phyloP scores from a whole-genome alignment of 495 filamentous ascomycete genomes.

The Evernia prunastri region DNA sequence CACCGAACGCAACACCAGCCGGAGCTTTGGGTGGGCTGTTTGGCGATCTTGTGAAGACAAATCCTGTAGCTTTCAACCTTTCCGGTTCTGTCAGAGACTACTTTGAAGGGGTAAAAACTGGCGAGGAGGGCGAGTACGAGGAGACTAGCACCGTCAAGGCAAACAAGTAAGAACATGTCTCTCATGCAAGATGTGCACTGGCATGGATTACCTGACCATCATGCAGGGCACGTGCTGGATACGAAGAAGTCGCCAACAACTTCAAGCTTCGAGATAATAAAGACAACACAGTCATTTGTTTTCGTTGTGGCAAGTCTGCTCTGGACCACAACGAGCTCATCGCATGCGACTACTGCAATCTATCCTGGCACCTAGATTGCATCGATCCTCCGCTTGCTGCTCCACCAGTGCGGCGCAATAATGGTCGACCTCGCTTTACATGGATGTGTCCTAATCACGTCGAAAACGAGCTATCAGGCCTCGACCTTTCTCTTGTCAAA shows the following conservation, averaged over 20 bases:
- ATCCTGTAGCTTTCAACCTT: constrained; percentile 66
- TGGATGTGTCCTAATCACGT: constrained; percentile 90
- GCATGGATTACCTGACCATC: constrained; percentile 4
- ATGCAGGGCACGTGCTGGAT: constrained; percentile 48
- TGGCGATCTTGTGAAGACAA: constrained; percentile 51
- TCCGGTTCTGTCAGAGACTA: constrained; percentile 60
- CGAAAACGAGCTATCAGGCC: constrained; percentile 51
- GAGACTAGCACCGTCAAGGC: constrained; percentile 42
- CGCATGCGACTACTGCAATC: constrained; percentile 72
- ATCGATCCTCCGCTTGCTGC: constrained; percentile 77
- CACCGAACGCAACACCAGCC: constrained; percentile 33
- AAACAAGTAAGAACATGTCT: constrained; percentile 33
- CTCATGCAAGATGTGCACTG: neutral
- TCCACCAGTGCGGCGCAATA: constrained; percentile 40
- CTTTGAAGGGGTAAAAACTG: constrained; percentile 68
- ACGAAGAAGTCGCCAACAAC: constrained; percentile 61
- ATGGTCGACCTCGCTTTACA: constrained; percentile 48
- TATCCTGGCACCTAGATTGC: constrained; percentile 88
- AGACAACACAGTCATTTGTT: constrained; percentile 64
- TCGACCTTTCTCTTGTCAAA: constrained; percentile 35
- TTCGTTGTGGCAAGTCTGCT: constrained; percentile 56
- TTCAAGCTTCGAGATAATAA: constrained; percentile 58
- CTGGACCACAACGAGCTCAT: constrained; percentile 57
- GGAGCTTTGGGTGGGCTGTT: constrained; percentile 55
- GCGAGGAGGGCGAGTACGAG: constrained; percentile 70